Percentiles rank a stretch among this genome's conserved stretches.
Conservation (phyloP, 345 rosid genomes). For the Pugionium cornutum region DNA sequence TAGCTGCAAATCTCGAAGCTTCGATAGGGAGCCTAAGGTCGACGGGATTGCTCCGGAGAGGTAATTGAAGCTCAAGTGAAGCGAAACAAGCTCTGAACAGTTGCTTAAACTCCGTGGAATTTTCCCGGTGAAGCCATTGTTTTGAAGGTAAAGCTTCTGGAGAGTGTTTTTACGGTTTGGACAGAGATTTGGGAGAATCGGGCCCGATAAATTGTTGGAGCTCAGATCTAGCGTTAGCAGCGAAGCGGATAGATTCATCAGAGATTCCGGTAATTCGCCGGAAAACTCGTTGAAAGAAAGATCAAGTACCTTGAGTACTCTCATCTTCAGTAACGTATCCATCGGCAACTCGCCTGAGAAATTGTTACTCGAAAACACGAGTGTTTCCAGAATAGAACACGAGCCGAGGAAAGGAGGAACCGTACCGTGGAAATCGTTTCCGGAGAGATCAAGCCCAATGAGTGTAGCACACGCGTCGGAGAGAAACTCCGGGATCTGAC, state of each 20-base stretch:
- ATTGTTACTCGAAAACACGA: conserved; percentile 62
- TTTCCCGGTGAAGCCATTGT: conserved; percentile 63
- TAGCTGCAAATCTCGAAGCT: conserved; percentile 77
- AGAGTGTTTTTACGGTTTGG: conserved; percentile 49
- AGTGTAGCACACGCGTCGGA: conserved; percentile 67
- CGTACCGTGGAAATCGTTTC: conserved; percentile 62
- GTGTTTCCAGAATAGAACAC: conserved; percentile 56
- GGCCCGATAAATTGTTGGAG: conserved; percentile 65
- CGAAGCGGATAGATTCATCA: conserved; percentile 52
- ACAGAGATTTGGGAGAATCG: conserved; percentile 63
- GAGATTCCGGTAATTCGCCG: conserved; percentile 65
- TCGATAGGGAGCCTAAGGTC: conserved; percentile 66
- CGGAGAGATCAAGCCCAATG: conserved; percentile 74
- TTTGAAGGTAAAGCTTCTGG: conserved; percentile 67
- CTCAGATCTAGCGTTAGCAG: conserved; percentile 77
- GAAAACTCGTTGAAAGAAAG: conserved; percentile 60
- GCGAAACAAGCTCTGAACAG: conserved; percentile 82
- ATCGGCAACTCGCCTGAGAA: conserved; percentile 77
- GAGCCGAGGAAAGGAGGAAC: conserved; percentile 63
- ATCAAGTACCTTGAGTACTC: conserved; percentile 51
- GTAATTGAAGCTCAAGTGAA: conserved; percentile 84
- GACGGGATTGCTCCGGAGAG: conserved; percentile 74
- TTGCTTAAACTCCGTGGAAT: conserved; percentile 74
- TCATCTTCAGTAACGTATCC: conserved; percentile 60
- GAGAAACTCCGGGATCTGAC: conserved; percentile 67